Evolutionary conservation across 1,139 yeast genomes (phyloP).

Genomic region (Lizanozyma gosingica): DNA sequence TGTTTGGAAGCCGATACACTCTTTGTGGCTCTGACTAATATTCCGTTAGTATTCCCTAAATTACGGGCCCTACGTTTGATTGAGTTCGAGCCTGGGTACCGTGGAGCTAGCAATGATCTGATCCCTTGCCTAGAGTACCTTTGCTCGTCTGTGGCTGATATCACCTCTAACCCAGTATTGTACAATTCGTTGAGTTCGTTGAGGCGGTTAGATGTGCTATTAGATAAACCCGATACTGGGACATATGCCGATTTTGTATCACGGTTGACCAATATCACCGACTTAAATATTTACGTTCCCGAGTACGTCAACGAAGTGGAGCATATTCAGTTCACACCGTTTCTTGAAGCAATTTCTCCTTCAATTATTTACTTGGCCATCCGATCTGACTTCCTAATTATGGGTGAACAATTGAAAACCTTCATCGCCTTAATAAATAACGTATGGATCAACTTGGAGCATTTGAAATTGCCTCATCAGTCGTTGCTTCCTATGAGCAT

Average conservation of each 20-base stretch:
- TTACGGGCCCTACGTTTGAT: background rate
- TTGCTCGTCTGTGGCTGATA: background rate
- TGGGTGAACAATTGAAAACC: background rate
- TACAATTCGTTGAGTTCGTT: background rate
- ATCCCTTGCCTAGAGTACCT: background rate
- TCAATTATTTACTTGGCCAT: background rate
- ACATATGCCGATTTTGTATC: background rate
- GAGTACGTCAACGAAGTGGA: background rate
- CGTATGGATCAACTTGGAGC: background rate
- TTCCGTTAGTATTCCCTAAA: background rate
- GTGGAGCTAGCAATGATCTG: background rate
- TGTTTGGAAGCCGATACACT: background rate
- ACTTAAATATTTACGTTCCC: background rate
- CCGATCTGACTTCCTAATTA: background rate
- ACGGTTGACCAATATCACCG: background rate
- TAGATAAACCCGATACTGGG: background rate
- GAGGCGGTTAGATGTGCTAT: background rate
- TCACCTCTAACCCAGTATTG: background rate
- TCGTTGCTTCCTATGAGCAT: background rate
- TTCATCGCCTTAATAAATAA: too few species aligned
- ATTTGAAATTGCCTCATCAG: background rate
- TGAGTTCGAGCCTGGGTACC: background rate
- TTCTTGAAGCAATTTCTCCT: background rate
- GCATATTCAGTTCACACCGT: background rate
- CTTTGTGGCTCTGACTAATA: background rate